phyloP scores from a whole-genome alignment of 306 rosid genomes.

The Lathyrus oleraceus region DNA sequence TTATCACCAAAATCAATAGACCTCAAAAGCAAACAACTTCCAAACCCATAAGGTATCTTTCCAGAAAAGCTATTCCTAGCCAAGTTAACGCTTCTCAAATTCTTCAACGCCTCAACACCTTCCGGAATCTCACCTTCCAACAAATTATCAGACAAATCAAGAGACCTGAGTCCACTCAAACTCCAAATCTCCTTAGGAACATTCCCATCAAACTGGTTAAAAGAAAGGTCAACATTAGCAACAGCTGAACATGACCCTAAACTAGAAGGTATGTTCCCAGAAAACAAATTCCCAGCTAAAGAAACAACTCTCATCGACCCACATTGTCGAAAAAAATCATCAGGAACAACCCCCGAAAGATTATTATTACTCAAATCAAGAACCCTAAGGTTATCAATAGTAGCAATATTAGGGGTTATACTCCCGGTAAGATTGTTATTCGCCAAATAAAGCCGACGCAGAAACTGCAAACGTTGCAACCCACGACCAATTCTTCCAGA shows the following conservation, averaged over 20 bases:
- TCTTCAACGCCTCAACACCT: constrained; percentile 60
- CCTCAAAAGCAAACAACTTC: constrained; percentile 87
- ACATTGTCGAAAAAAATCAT: constrained; percentile 83
- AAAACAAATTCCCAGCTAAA: constrained; percentile 65
- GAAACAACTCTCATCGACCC: constrained; percentile 81
- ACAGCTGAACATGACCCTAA: constrained; percentile 70
- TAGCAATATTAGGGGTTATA: constrained; percentile 62
- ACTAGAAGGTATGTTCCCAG: constrained; percentile 69
- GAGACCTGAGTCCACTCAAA: constrained; percentile 73
- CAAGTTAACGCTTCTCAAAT: constrained; percentile 64
- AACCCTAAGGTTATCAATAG: constrained; percentile 64
- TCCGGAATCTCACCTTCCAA: constrained; percentile 71
- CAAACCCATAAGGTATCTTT: constrained; percentile 69
- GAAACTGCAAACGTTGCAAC: constrained; percentile 62
- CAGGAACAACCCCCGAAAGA: constrained; percentile 71
- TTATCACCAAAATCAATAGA: constrained; percentile 82
- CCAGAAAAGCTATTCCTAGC: constrained; percentile 73
- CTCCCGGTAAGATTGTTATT: constrained; percentile 81
- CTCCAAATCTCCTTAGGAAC: constrained; percentile 74
- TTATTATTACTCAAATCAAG: constrained; percentile 78
- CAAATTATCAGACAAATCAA: constrained; percentile 74
- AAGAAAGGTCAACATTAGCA: constrained; percentile 62
- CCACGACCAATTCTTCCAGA: constrained; percentile 86
- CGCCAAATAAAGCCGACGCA: constrained; percentile 70
- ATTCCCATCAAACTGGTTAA: constrained; percentile 70